These are phyloP conservation scores for Lepidium africanum DNA, from an alignment of 345 rosid genomes.

Conservation along the genomic window DNA sequence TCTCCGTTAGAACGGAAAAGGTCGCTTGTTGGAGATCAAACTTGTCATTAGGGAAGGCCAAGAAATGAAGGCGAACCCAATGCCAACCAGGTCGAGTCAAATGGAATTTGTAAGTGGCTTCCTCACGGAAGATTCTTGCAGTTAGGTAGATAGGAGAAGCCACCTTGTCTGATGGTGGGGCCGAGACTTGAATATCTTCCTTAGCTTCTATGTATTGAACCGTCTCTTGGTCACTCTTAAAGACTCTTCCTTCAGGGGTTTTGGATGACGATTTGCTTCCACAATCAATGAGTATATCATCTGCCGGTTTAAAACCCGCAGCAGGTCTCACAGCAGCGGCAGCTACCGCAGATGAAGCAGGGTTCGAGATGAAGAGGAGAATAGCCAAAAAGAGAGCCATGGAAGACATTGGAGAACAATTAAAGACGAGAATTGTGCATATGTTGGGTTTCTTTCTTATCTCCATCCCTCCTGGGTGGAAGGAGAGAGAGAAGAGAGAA, in stretches of 20 bases:
- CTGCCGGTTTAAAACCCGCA: conserved; percentile 36
- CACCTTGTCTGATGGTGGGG: conserved; percentile 41
- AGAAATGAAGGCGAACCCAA: conserved; percentile 71
- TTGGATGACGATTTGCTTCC: conserved; percentile 39
- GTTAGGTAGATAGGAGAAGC: conserved; percentile 47
- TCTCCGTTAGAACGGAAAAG: conserved; percentile 47
- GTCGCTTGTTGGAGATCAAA: conserved; percentile 49
- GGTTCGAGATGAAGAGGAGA: conserved; percentile 27
- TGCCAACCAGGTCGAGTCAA: conserved; percentile 57
- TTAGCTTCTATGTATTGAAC: conserved; percentile 34
- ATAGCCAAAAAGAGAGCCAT: conserved; percentile 41
- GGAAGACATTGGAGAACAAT: conserved; percentile 24
- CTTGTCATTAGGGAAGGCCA: conserved; percentile 31
- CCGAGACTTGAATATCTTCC: conserved; percentile 41
- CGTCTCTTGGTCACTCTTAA: conserved; percentile 57
- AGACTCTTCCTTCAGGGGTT: conserved; percentile 54
- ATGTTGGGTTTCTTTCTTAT: conserved; percentile 27
- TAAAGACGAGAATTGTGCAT: conserved; percentile 18
- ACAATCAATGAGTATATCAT: conserved; percentile 52
- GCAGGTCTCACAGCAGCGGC: conserved; percentile 10
- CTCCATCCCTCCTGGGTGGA: conserved; percentile 35
- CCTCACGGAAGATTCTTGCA: conserved; percentile 50
- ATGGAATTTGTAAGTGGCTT: conserved; percentile 47
- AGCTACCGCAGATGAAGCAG: background rate
- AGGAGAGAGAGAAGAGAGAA: conserved; percentile 31